Conservation (phyloP, 345 rosid genomes). For the Eucalyptus coolabah region DNA sequence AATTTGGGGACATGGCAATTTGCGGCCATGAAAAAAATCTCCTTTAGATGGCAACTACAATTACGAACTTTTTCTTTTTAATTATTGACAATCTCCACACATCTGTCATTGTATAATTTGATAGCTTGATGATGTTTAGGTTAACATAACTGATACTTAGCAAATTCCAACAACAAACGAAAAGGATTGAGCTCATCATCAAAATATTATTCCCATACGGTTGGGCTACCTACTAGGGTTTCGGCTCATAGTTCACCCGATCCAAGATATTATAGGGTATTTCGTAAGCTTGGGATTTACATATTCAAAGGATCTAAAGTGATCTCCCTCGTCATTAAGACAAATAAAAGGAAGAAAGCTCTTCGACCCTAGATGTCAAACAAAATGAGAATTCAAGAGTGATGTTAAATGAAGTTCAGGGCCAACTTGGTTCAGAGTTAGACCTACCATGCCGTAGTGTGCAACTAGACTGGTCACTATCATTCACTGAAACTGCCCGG, state of each 20-base stretch:
- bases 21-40: not conserved
- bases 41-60: not conserved
- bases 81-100: not conserved
- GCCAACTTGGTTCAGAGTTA: not conserved
- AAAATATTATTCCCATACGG: not conserved
- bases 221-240: not conserved
- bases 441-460: not conserved
- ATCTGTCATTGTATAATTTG: not conserved
- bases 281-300: not conserved
- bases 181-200: not conserved
- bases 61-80: not conserved
- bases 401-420: not conserved
- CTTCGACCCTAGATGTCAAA: not conserved
- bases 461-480: not conserved
- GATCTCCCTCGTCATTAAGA: not conserved
- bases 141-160: not conserved
- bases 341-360: not conserved
- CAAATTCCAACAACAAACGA: not conserved
- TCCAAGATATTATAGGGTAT: not conserved
- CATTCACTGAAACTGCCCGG: not conserved
- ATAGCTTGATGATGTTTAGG: not conserved
- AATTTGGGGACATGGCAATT: not conserved
- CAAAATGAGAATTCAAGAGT: not conserved
- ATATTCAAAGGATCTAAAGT: not conserved
- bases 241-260: not conserved